Percentiles rank a stretch among this genome's conserved stretches.
Evolutionary conservation across 495 filamentous ascomycete species (phyloP).

Genomic region (Immersiella caudata): DNA sequence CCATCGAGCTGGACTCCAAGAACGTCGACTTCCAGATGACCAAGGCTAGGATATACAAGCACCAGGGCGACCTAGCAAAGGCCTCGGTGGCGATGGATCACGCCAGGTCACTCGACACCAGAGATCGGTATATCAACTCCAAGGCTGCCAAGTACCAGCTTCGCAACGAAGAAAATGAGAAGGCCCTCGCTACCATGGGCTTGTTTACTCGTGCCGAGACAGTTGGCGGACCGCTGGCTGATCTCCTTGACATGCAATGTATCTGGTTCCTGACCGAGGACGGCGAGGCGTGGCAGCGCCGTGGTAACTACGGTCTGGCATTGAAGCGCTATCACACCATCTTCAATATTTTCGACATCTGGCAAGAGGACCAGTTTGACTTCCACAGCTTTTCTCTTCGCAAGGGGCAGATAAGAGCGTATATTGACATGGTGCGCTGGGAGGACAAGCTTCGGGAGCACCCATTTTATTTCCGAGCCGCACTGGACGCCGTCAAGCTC

Average conservation of each 20-base stretch:
- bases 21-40: constrained; percentile 94
- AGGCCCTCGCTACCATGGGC: constrained; percentile 83
- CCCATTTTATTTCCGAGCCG: constrained; percentile 89
- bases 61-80: constrained; percentile 76
- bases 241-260: constrained; percentile 98
- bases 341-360: constrained; percentile 91
- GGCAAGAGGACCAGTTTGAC: constrained; percentile 98
- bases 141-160: constrained; percentile 98
- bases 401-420: constrained; percentile 93
- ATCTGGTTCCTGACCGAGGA: constrained; percentile 97
- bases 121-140: constrained; percentile 96
- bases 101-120: constrained; percentile 79
- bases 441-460: constrained; percentile 89
- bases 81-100: constrained; percentile 88
- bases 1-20: constrained; percentile 72
- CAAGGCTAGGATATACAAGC: constrained; percentile 92
- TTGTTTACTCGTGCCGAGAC: constrained; percentile 90
- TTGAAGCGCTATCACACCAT: constrained; percentile 87
- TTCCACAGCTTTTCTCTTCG: constrained; percentile 96
- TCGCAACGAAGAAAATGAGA: constrained; percentile 86
- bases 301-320: constrained; percentile 79
- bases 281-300: constrained; percentile 83
- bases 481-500: constrained; percentile 75
- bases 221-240: constrained; percentile 81
- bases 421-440: constrained; percentile 95